phyloP scores from a whole-genome alignment of 1,284 basidiomycete genomes.

The Austroboletus novae-zelandiae region DNA sequence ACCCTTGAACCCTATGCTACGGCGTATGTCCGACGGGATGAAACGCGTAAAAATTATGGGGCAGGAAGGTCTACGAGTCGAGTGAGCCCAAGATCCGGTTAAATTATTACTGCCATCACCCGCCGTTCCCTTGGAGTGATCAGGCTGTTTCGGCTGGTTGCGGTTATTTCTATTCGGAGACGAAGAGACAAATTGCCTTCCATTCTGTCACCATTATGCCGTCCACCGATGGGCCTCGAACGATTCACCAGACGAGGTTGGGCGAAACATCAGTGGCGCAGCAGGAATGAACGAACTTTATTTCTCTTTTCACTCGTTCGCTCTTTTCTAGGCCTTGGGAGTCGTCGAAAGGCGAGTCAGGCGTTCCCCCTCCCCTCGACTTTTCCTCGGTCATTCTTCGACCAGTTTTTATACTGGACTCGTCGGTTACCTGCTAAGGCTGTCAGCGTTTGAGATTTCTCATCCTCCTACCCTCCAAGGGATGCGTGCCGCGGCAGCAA shows the following conservation, averaged over 20 bases:
- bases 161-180: neutral
- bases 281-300: neutral
- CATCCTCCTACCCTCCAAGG: neutral
- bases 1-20: too few relatives aligned
- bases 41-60: too few relatives aligned
- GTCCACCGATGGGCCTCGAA: neutral
- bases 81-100: too few relatives aligned
- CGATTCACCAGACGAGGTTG: neutral
- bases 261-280: conserved; percentile 2
- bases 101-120: too few relatives aligned
- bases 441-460: neutral
- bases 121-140: too few relatives aligned
- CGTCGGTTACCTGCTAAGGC: neutral
- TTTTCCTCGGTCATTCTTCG: neutral
- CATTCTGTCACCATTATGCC: neutral
- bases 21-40: too few relatives aligned
- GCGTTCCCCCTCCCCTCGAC: neutral
- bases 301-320: neutral
- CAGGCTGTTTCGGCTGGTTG: neutral
- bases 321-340: neutral
- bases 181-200: neutral
- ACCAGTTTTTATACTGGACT: neutral
- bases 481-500: neutral
- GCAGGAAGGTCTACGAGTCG: too few relatives aligned
- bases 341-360: neutral